phyloP scores from a whole-genome alignment of 2,329 filamentous ascomycete genomes.

The Paraconiothyrium sp. region DNA sequence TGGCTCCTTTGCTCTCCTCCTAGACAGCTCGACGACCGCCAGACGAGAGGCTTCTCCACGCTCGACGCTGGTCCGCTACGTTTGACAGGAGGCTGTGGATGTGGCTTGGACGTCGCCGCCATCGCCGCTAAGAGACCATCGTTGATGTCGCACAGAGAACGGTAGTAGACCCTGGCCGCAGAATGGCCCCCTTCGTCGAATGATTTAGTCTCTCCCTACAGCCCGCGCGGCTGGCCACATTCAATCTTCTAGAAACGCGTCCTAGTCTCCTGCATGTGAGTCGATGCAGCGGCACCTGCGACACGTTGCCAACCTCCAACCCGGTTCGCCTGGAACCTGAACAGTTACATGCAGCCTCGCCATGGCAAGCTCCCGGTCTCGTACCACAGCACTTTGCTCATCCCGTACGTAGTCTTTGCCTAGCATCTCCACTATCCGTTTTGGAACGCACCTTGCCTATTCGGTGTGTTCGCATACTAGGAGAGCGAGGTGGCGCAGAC shows the following conservation, averaged over 20 bases:
- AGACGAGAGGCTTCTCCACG: conserved; percentile 8
- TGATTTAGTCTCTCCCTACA: conserved; percentile 12
- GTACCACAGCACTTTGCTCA: conserved; percentile 30
- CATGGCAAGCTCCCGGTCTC: conserved; percentile 32
- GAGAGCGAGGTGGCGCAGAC: conserved; percentile 29
- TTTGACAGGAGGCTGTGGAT: conserved; percentile 23
- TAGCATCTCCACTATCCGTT: conserved; percentile 31
- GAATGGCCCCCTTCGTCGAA: conserved; percentile 15
- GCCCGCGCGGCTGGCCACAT: conserved; percentile 18
- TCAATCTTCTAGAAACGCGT: conserved; percentile 27
- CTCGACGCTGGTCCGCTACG: conserved; percentile 9
- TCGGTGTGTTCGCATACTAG: conserved; percentile 26
- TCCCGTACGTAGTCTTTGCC: conserved; percentile 25
- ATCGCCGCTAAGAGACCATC: conserved; percentile 7
- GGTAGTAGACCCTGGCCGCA: conserved; percentile 17
- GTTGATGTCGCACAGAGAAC: conserved; percentile 18
- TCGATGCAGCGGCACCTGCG: conserved; percentile 29
- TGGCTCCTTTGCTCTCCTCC: conserved; percentile 25
- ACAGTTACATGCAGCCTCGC: conserved; percentile 46
- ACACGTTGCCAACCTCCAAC: conserved; percentile 32
- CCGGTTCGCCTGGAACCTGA: conserved; percentile 38
- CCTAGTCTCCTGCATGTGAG: conserved; percentile 34
- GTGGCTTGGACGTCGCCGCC: conserved; percentile 22
- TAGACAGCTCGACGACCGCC: conserved; percentile 14
- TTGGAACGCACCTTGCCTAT: conserved; percentile 29